Base-by-base conservation (phyloP, 352 stramenopile species). In the Phytophthora pini region DNA sequence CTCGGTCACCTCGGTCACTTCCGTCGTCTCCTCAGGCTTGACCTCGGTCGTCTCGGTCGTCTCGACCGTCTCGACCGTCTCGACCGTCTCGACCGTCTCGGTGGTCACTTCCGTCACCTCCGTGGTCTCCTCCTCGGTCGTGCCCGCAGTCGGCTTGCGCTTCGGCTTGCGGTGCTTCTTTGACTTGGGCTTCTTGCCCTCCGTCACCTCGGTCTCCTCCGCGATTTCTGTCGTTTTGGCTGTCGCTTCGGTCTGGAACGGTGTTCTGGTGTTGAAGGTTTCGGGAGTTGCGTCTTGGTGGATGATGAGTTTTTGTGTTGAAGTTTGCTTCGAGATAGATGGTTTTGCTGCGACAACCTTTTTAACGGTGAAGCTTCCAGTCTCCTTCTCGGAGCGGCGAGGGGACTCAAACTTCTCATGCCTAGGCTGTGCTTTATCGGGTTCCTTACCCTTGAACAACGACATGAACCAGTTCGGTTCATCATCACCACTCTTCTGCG, bases 391-490 rank as follows among this genome's bases (percentile, higher is more conserved):
- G 1, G 31, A 10, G n/a, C 54, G 29, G 44, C 5, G 43, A 20
- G 43, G 5, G 3, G 12, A 4, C 8, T 31, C 32, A 6, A 36
- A 6, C 31, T 55, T 39, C 22, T 17, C 13, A 31, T 5, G 12
- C 5, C 10, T 34, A 8, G 17, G 22, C 36, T 60, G 49, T 1
- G 9, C 11, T 9, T 4, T 59, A 4, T 22, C 39, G 24, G 11
- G 13, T 38, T 57, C 38, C 15, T 45, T 51, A 8, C 34, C 24
- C 22, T 46, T 68, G n/a, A 65, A 65, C 5, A 65, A 15, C 1
- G 47, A 57, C 56, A 65, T 65, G 39, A 65, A 65, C 56, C 56
- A 65, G 7, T 65, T 65, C 5, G 46, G 38, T 22, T 65, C 56
- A 5, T 48, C 36, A 10, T 29, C 56, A 7, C 2, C 11, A 20